These are phyloP conservation scores for Globisporangium lucens DNA, from an alignment of 352 stramenopile genomes.

Conservation along the genomic window DNA sequence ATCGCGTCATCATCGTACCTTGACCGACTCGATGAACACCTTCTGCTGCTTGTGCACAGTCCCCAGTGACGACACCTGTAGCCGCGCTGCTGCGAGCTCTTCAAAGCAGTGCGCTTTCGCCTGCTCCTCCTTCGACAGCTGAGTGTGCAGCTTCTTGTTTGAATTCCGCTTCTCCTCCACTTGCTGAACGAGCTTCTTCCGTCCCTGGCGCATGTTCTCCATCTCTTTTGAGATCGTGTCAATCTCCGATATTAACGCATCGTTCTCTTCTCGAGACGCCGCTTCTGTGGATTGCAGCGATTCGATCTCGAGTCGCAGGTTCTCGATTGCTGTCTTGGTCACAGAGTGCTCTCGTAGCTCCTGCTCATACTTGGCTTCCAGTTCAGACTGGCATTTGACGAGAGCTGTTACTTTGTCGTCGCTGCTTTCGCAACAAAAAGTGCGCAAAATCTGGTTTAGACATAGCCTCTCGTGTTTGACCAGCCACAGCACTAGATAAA, in stretches of 20 bases:
- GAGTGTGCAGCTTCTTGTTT: conserved; percentile 67
- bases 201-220: conserved; percentile 50
- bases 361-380: conserved; percentile 31
- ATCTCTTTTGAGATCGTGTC: conserved; percentile 61
- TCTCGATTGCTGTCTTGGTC: conserved; percentile 32
- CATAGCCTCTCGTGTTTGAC: not conserved
- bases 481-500: not conserved
- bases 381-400: conserved; percentile 30
- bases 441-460: not conserved
- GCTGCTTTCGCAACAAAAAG: conserved; percentile 25
- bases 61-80: conserved; percentile 71
- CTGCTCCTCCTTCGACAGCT: conserved; percentile 65
- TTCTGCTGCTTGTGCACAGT: conserved; percentile 82
- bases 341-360: conserved; percentile 28
- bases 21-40: conserved; percentile 53
- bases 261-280: conserved; percentile 68
- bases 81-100: conserved; percentile 59
- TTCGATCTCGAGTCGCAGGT: conserved; percentile 36
- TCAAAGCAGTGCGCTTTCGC: conserved; percentile 72
- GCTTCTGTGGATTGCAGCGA: conserved; percentile 48
- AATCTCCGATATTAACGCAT: conserved; percentile 70
- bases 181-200: conserved; percentile 77
- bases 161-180: conserved; percentile 77
- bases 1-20: conserved; percentile 29
- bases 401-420: conserved; percentile 31